Evolutionary conservation across 140 eudicot genomes (phyloP).

Genomic region (Ambrosia hybrid): DNA sequence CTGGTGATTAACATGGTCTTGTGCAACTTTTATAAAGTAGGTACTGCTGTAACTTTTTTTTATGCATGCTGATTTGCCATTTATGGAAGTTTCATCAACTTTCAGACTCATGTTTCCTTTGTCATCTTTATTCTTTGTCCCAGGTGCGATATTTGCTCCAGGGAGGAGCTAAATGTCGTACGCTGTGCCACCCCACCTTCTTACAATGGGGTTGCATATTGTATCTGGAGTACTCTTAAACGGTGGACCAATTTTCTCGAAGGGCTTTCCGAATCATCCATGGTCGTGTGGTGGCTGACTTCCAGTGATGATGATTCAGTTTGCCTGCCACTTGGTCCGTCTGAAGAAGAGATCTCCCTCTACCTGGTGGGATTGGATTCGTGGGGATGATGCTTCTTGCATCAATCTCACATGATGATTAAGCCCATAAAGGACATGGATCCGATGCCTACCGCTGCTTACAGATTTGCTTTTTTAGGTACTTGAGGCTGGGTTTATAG

Average conservation of each 20-base stretch:
- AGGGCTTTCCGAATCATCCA: conserved; percentile 94
- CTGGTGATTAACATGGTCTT: conserved; percentile 25
- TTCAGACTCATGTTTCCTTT: conserved; percentile 64
- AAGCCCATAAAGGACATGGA: conserved; percentile 34
- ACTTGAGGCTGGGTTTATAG: conserved; percentile 82
- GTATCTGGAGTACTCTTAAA: conserved; percentile 68
- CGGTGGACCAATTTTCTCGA: conserved; percentile 68
- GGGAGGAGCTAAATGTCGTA: conserved; percentile 99
- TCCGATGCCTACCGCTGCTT: conserved; percentile 45
- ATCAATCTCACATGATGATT: conserved; percentile 38
- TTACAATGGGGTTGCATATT: conserved; percentile 59
- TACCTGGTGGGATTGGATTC: conserved; percentile 50
- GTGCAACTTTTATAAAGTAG: conserved; percentile 26
- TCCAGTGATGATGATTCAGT: conserved; percentile 81
- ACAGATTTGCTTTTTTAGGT: conserved; percentile 62
- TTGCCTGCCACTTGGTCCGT: conserved; percentile 80
- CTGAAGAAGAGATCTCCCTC: conserved; percentile 65
- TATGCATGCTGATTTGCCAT: conserved; percentile 32
- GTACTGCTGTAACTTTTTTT: conserved; percentile 8
- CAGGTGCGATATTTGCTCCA: conserved; percentile 99
- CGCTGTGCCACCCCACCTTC: conserved; percentile 73
- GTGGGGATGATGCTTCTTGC: conserved; percentile 68
- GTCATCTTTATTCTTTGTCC: conserved; percentile 59
- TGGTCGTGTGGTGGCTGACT: conserved; percentile 61
- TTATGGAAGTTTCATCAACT: conserved; percentile 54